Percentiles rank a stretch among this genome's conserved stretches.
phyloP scores from a whole-genome alignment of 768 basidiomycete species.

The Tricholoma matsutake region DNA sequence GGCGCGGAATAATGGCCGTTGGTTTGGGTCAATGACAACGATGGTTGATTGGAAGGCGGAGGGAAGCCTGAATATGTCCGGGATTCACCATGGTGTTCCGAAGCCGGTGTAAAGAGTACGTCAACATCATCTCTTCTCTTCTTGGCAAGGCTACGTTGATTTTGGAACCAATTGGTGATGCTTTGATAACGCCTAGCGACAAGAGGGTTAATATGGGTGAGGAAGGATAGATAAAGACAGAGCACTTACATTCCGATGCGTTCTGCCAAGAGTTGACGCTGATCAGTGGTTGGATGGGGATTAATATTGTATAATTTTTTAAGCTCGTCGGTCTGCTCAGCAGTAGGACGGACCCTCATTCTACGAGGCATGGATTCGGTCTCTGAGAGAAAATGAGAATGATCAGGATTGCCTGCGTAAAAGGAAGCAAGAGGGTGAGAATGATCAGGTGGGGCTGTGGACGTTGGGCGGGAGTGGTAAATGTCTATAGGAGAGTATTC shows the following conservation, averaged over 20 bases:
- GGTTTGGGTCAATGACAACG: conserved; percentile 36
- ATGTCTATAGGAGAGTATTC: conserved; percentile 36
- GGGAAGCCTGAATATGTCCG: conserved; percentile 48
- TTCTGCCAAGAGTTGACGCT: conserved; percentile 60
- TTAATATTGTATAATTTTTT: conserved; percentile 61
- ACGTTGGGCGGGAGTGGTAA: conserved; percentile 32
- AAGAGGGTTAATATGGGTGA: conserved; percentile 27
- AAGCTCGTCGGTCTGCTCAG: conserved; percentile 67
- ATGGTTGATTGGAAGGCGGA: conserved; percentile 45
- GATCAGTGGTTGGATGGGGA: conserved; percentile 66
- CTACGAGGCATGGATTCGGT: conserved; percentile 51
- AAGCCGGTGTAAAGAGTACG: conserved; percentile 25
- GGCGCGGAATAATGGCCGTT: conserved; percentile 32
- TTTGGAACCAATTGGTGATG: conserved; percentile 87
- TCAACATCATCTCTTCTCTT: conserved; percentile 59
- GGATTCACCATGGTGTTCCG: conserved; percentile 31
- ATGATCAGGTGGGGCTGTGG: conserved; percentile 31
- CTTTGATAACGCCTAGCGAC: conserved; percentile 67
- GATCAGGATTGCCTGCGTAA: conserved; percentile 47
- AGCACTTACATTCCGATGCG: conserved; percentile 72
- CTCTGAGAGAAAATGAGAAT: conserved; percentile 49
- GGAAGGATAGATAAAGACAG: conserved; percentile 27
- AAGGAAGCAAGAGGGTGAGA: conserved; percentile 30
- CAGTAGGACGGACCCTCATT: conserved; percentile 61
- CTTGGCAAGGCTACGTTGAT: conserved; percentile 75